phyloP scores from a whole-genome alignment of 257 asterid species.

The Solanum appendiculatum region DNA sequence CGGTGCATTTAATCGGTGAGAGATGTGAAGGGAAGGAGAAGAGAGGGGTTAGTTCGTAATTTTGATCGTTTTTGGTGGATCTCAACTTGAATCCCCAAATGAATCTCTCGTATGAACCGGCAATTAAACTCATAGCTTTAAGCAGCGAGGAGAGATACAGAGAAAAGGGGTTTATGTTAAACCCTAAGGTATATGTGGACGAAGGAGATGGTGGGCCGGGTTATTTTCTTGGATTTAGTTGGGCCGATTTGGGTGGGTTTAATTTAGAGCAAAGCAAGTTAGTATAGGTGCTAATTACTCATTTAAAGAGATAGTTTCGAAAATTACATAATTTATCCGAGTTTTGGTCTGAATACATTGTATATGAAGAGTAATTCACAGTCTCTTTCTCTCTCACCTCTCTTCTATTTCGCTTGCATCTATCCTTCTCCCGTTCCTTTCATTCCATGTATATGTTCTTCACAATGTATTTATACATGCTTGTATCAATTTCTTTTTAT shows the following conservation, averaged over 20 bases:
- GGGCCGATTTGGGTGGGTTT: not conserved
- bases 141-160: not conserved
- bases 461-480: not conserved
- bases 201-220: not conserved
- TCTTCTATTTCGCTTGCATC: not conserved
- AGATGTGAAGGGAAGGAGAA: conserved; percentile 96
- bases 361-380: not conserved
- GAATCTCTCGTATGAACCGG: conserved; percentile 95
- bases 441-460: not conserved
- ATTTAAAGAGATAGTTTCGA: not conserved
- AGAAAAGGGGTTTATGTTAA: not conserved
- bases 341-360: not conserved
- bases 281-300: too few species aligned
- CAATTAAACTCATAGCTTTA: conserved; percentile 51
- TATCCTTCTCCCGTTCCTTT: not conserved
- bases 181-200: not conserved
- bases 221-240: not conserved
- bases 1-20: conserved; percentile 81
- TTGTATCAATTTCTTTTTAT: too few species aligned
- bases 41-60: conserved; percentile 37
- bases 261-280: too few species aligned
- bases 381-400: not conserved
- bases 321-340: not conserved
- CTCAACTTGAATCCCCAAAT: conserved; percentile 82
- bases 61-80: conserved; percentile 20